These are phyloP conservation scores for Dothistroma septosporum DNA, from an alignment of 2,329 filamentous ascomycete genomes.

Conservation along the genomic window DNA sequence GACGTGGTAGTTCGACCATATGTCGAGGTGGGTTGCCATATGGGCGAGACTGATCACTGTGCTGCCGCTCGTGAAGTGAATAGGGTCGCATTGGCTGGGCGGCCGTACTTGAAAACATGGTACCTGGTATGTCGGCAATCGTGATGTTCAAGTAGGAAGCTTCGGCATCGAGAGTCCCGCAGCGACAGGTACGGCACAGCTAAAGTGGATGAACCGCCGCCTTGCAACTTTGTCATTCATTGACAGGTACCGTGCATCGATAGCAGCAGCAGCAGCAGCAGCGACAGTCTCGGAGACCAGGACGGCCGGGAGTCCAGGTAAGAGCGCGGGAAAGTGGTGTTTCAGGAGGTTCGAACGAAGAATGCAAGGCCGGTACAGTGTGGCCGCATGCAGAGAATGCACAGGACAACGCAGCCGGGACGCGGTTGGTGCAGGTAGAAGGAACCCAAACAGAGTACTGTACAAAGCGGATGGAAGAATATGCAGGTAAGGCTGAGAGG, in stretches of 20 bases:
- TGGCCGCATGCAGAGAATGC: conserved; percentile 8
- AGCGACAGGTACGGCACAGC: background rate
- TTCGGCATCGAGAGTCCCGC: conserved; percentile 5
- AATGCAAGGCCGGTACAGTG: background rate
- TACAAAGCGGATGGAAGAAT: background rate
- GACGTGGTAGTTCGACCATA: conserved; percentile 24
- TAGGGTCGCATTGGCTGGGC: conserved; percentile 8
- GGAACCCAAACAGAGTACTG: conserved; percentile 1
- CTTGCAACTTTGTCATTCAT: background rate
- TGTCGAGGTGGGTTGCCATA: conserved; percentile 16
- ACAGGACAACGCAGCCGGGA: conserved; percentile 1
- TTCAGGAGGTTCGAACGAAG: background rate
- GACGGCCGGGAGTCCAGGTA: background rate
- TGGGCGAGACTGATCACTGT: conserved; percentile 12
- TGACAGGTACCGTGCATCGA: conserved; percentile 1
- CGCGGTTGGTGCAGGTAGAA: conserved; percentile 1
- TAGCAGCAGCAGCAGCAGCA: conserved; percentile 8
- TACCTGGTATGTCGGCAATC: conserved; percentile 1
- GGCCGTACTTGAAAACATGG: conserved; percentile 15
- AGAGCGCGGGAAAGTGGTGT: conserved; percentile 1
- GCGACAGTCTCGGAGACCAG: conserved; percentile 1
- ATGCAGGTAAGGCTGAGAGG: conserved; percentile 5
- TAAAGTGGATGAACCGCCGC: background rate
- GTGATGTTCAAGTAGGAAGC: conserved; percentile 6
- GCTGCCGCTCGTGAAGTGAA: conserved; percentile 19